Base-by-base conservation (phyloP, 495 filamentous ascomycete species). In the Lasiosphaeria hispida region DNA sequence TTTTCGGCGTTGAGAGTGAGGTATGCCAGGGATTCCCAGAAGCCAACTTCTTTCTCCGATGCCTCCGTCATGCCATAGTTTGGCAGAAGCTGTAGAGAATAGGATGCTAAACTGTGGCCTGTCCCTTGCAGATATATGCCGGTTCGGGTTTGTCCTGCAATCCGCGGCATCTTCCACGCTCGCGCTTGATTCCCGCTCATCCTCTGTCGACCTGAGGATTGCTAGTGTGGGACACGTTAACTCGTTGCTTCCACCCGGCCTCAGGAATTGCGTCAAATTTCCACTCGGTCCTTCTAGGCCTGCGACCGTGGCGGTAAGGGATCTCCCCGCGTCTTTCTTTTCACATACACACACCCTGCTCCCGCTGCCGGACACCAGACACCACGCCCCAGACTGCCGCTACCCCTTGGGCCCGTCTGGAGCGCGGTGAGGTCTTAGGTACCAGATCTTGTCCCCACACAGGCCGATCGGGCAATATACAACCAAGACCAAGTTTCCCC, bases 201-300 rank as follows among this genome's bases (percentile, higher is more conserved):
- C 59, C 62, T 63, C 51, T 55, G 74, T 72, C 69, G 72, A 73
- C 66, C 71, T 69, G 48, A 71, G 49, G 68, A 63, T 65, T 59
- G 76, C 73, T 74, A 76, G 71, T 76, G 82, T 84, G 81, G 84
- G 85, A 87, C 81, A 81, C 83, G 83, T 87, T 87, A 75, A 77
- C 81, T 87, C 84, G 84, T 84, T 72, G 79, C 84, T 85, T 78
- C 80, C 80, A 81, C 82, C 72, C 75, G 63, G 66, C 62, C 62
- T 60, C 67, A 72, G 72, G 75, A 76, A 75, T 75, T 74, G 64
- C 71, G 64, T 74, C 72, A 74, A 30, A 75, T 73, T 74, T 83
- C 72, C 72, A 34, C 30, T 78, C 72, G 71, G 76, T 76, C 67
- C 61, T 71, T 66, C 48, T 66, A 72, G 73, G 70, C 71, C 77